A percentile compares a stretch with the other conserved stretches of the same genome.
These are phyloP conservation scores for Firmiana major DNA, from an alignment of 345 rosid genomes.

Conservation along the genomic window DNA sequence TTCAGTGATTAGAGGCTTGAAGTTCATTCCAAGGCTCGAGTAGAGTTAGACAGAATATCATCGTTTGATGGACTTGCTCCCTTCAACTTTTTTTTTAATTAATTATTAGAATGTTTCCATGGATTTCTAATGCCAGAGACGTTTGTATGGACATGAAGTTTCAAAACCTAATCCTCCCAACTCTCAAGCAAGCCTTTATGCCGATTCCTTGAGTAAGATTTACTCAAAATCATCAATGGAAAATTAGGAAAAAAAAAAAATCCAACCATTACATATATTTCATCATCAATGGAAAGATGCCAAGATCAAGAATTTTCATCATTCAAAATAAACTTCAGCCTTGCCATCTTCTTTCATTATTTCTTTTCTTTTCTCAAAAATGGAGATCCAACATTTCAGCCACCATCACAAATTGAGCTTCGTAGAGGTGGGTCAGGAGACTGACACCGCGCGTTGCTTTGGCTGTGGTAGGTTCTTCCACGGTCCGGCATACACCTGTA, in stretches of 20 bases:
- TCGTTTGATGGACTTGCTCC: neutral
- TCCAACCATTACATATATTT: too few species aligned
- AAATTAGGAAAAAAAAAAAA: neutral
- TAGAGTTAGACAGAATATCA: neutral
- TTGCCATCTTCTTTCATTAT: too few species aligned
- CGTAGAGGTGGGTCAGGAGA: neutral
- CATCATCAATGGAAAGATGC: too few species aligned
- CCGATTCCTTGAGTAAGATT: neutral
- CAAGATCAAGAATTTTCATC: too few species aligned
- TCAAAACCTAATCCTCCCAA: too few species aligned
- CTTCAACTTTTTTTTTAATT: too few species aligned
- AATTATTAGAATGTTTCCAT: too few species aligned
- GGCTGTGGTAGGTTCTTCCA: neutral
- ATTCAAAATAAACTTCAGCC: too few species aligned
- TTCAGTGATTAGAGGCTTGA: neutral
- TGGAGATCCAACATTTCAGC: neutral
- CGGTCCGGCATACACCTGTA: neutral
- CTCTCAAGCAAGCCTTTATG: neutral
- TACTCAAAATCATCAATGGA: neutral
- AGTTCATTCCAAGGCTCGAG: neutral
- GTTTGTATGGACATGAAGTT: too few species aligned
- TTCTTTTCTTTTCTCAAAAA: neutral
- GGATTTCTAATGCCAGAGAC: too few species aligned
- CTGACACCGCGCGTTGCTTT: rapidly evolving
- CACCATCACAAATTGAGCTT: neutral